Evolutionary conservation across 2,329 filamentous ascomycete genomes (phyloP).

Genomic region (Coniella vitis): DNA sequence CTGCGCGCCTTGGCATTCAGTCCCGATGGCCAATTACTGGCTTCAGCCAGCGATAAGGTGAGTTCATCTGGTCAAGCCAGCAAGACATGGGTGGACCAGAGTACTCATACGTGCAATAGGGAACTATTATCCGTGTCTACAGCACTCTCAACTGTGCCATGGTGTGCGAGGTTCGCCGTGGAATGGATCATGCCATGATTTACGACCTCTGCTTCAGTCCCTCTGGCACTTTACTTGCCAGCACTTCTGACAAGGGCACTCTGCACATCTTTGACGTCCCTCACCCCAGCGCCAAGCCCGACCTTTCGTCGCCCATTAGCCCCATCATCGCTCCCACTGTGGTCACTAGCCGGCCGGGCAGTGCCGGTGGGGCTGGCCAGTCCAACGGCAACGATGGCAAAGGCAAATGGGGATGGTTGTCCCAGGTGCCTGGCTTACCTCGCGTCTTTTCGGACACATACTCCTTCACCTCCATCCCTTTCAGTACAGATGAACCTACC

Average conservation of each 20-base stretch:
- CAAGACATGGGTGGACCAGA: too few species aligned
- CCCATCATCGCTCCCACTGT: conserved; percentile 13
- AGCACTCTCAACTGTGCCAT: conserved; percentile 73
- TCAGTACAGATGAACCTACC: conserved; percentile 69
- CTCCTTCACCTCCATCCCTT: conserved; percentile 72
- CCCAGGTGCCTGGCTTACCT: conserved; percentile 77
- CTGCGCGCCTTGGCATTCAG: conserved; percentile 76
- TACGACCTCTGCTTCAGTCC: conserved; percentile 87
- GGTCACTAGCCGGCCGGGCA: conserved; percentile 14
- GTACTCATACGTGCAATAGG: conserved; percentile 34
- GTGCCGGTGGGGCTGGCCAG: conserved; percentile 18
- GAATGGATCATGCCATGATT: conserved; percentile 80
- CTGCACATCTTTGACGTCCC: conserved; percentile 89
- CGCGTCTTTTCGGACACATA: conserved; percentile 85
- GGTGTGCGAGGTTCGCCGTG: conserved; percentile 77
- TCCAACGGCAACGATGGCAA: conserved; percentile 40
- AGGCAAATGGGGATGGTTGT: conserved; percentile 80
- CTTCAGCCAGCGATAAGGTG: conserved; percentile 81
- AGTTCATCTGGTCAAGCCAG: conserved; percentile 7
- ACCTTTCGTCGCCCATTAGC: conserved; percentile 14
- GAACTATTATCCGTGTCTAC: conserved; percentile 84
- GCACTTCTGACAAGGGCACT: conserved; percentile 94
- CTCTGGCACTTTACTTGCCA: conserved; percentile 70
- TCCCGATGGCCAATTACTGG: conserved; percentile 70
- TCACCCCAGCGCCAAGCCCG: conserved; percentile 35